Percentiles rank a stretch among this genome's conserved stretches.
Conservation (phyloP, 768 basidiomycete genomes). For the Tephrocybe sp. region DNA sequence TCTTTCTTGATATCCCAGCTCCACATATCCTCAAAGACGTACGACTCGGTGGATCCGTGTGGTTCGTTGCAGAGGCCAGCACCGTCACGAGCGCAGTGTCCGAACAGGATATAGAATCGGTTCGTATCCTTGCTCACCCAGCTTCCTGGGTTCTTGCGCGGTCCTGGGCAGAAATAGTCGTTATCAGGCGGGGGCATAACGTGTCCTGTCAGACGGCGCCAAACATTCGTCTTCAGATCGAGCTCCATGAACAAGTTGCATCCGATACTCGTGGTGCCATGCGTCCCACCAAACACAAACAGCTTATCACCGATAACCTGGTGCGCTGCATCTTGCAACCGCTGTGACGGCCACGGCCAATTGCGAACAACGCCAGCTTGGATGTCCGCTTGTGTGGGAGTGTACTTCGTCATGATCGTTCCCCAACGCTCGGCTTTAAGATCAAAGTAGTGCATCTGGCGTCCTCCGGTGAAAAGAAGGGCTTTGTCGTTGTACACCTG, state of each 20-base stretch:
- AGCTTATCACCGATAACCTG: constrained; percentile 29
- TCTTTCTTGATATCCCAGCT: constrained; percentile 27
- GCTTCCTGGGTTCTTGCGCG: constrained; percentile 29
- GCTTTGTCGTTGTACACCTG: constrained; percentile 28
- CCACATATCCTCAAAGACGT: constrained; percentile 28
- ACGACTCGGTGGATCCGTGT: constrained; percentile 17
- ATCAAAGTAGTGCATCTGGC: constrained; percentile 32
- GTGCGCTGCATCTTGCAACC: constrained; percentile 16
- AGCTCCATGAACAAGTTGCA: constrained; percentile 37
- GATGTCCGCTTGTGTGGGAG: constrained; percentile 13
- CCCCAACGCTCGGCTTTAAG: constrained; percentile 33
- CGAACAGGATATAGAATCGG: constrained; percentile 33
- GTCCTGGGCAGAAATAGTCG: constrained; percentile 28
- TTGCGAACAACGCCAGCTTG: constrained; percentile 17
- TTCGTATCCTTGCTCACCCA: constrained; percentile 31
- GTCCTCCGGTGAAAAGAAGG: constrained; percentile 33
- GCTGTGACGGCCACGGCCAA: constrained; percentile 23
- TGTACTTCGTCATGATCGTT: constrained; percentile 23
- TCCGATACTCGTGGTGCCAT: constrained; percentile 27
- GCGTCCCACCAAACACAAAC: constrained; percentile 37
- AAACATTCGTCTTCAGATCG: constrained; percentile 30
- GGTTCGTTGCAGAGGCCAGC: constrained; percentile 23
- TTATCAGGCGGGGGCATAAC: constrained; percentile 16
- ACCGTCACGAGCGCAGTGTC: constrained; percentile 31
- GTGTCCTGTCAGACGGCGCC: constrained; percentile 17